These are phyloP conservation scores for Yamadazyma scolyti DNA, from an alignment of 805 yeast species.

Conservation along the genomic window DNA sequence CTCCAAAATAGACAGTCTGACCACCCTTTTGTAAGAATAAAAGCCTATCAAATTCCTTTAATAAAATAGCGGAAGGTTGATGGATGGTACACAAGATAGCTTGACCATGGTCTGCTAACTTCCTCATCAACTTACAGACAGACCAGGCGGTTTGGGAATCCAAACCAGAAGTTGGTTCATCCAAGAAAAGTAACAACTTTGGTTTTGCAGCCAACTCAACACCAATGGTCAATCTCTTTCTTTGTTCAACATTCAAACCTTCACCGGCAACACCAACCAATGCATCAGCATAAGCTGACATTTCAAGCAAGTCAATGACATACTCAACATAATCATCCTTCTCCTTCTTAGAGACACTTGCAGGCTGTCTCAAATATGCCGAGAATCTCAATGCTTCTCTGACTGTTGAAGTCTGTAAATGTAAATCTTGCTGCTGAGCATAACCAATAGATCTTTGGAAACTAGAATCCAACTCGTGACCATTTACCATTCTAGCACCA, in stretches of 20 bases:
- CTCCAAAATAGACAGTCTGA: constrained; percentile 76
- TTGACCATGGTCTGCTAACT: constrained; percentile 48
- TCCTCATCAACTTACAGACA: constrained; percentile 46
- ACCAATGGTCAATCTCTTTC: constrained; percentile 39
- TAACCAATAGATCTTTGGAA: constrained; percentile 78
- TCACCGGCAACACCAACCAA: constrained; percentile 72
- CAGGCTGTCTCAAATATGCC: constrained; percentile 69
- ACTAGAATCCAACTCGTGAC: constrained; percentile 56
- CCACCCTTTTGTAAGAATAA: constrained; percentile 29
- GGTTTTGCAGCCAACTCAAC: constrained; percentile 42
- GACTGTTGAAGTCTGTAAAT: constrained; percentile 63
- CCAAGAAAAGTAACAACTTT: constrained; percentile 46
- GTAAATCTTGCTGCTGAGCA: constrained; percentile 78
- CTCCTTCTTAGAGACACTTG: constrained; percentile 49
- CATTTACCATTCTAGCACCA: constrained; percentile 60
- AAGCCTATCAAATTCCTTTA: constrained; percentile 30
- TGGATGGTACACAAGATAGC: constrained; percentile 66
- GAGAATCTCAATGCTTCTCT: constrained; percentile 71
- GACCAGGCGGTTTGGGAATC: constrained; percentile 60
- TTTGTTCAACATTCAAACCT: constrained; percentile 44
- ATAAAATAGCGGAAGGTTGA: constrained; percentile 50
- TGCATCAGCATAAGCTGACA: constrained; percentile 70
- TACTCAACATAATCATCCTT: constrained; percentile 67
- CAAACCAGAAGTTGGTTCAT: constrained; percentile 62
- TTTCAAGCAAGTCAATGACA: constrained; percentile 61